Evolutionary conservation across 306 rosid species (phyloP).

Genomic region (Benincasa hispida): DNA sequence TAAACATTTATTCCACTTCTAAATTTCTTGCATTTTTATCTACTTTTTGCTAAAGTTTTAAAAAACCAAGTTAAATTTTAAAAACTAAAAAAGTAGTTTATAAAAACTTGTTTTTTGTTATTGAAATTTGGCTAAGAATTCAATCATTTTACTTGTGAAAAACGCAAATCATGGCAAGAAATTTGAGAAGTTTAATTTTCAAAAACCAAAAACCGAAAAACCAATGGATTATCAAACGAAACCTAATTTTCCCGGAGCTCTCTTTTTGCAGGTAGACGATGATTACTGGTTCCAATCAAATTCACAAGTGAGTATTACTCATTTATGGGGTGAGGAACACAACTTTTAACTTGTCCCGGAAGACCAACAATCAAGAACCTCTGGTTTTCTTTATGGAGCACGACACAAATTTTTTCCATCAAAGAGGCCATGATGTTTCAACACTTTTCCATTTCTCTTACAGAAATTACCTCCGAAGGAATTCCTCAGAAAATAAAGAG

Average conservation of each 20-base stretch:
- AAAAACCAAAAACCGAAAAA: too few species aligned
- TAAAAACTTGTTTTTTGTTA: too few species aligned
- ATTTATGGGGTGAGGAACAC: slow-evolving; percentile 53
- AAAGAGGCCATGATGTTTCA: neutral
- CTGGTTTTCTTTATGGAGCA: neutral
- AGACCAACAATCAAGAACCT: neutral
- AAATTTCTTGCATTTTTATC: too few species aligned
- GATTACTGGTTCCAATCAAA: slow-evolving; percentile 82
- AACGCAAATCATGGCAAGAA: too few species aligned
- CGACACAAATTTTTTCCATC: neutral
- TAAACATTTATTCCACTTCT: too few species aligned
- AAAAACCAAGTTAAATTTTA: too few species aligned
- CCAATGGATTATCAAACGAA: too few species aligned
- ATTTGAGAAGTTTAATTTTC: too few species aligned
- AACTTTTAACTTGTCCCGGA: slow-evolving; percentile 2
- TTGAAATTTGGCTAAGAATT: too few species aligned
- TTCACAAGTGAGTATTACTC: slow-evolving; percentile 41
- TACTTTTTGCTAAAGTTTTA: too few species aligned
- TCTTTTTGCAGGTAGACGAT: slow-evolving; percentile 37
- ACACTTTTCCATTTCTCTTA: neutral
- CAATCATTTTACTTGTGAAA: neutral
- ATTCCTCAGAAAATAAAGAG: neutral
- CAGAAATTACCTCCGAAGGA: neutral
- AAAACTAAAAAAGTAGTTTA: too few species aligned
- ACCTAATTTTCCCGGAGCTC: slow-evolving; percentile 9